Evolutionary conservation across 495 filamentous ascomycete species (phyloP).

Genomic region (Aspergillus ellipticus): DNA sequence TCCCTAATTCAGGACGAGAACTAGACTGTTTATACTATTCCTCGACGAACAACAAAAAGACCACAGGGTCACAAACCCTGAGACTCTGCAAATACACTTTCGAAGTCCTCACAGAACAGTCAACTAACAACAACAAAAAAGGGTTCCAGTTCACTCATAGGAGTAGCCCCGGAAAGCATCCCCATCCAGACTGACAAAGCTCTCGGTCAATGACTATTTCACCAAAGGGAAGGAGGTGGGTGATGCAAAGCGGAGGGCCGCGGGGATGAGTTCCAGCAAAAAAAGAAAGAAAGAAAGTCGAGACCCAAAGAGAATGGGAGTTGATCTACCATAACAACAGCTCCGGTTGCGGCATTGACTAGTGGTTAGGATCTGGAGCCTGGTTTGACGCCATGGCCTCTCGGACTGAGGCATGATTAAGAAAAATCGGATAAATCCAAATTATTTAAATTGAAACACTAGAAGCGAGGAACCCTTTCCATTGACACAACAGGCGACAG

Average conservation of each 20-base stretch:
- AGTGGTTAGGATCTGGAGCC: background rate
- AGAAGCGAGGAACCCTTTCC: slow-evolving; percentile 1
- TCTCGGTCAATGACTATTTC: background rate
- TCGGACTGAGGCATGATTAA: background rate
- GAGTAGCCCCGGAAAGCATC: slow-evolving; percentile 4
- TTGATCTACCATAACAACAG: slow-evolving; percentile 3
- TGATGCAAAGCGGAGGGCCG: background rate
- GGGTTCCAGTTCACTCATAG: slow-evolving; percentile 8
- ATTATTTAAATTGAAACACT: background rate
- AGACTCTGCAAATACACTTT: background rate
- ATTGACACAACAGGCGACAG: no score
- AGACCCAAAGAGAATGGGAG: background rate
- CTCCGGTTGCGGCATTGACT: slow-evolving; percentile 13
- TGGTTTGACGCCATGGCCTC: slow-evolving; percentile 3
- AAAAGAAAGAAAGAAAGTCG: background rate
- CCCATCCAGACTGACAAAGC: background rate
- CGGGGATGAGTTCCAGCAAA: background rate
- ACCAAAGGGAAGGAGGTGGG: background rate
- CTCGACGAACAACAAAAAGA: slow-evolving; percentile 2
- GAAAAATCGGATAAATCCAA: background rate
- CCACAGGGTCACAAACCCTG: background rate
- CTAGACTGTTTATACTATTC: background rate
- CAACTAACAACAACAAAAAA: background rate
- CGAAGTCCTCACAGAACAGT: background rate
- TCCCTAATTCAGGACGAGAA: no score